Evolutionary conservation across 192 early-diverging fungal species (phyloP), one percentile per base, ranked within the genome.

Genomic region (Coemansia sp.): DNA sequence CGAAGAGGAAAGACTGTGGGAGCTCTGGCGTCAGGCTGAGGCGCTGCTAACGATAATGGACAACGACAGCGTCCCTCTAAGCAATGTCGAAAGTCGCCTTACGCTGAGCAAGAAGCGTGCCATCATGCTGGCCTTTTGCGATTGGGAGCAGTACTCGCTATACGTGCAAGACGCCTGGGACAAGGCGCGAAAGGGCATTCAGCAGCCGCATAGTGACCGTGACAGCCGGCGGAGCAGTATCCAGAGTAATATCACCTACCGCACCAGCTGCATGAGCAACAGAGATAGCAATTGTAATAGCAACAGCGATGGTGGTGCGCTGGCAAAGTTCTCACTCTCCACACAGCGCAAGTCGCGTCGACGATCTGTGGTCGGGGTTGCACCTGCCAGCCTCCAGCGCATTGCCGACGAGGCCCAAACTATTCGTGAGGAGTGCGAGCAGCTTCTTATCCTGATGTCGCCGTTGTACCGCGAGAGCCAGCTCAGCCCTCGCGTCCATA

Each of bases 141-240:
- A 84, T 71, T 84, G 81, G 81, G 81, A 84, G 74, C 81, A 84
- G 74, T 84, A 84, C 76, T 79, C 81, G 71, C 49, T 74, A 43
- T 84, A 84, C 33, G 81, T 84, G 46, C 81, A 84, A 66, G 81
- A 84, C 39, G 81, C 74, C 4, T 84, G 81, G 81, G 76, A 79
- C 74, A 79, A 76, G 66, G 81, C 81, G 10, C 71, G 76, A 24
- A 67, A 66, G 43, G 81, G 76, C 40, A 84, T 79, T n/a, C 65
- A 66, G 39, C 76, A 79, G 71, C 74, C 76, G 20, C 62, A 31
- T 24, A 34, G 62, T 3, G 70, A 52, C 53, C 71, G 65, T 22
- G 69, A 77, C 16, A 72, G 80, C 24, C 75, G 80, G 18, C 71
- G 71, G 44, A 77, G 72, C 72, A 70, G 67, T 66, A 77, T 62